phyloP scores from a whole-genome alignment of 2,329 filamentous ascomycete genomes.

The Verticillium longisporum region DNA sequence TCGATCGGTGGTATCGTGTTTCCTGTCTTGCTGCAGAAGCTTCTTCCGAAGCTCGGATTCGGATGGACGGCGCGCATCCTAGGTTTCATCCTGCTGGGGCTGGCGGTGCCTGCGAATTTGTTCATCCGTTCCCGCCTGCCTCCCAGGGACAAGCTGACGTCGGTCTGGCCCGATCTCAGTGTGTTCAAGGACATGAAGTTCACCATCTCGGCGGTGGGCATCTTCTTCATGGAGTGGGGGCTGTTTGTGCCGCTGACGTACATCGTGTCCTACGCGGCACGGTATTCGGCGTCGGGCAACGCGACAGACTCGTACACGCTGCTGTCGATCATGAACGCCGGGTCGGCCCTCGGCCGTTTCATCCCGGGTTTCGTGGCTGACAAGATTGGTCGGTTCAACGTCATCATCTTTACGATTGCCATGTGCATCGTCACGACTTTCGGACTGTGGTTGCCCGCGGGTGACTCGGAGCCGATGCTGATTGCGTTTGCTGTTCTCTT shows the following conservation, averaged over 20 bases:
- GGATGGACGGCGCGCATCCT: slow-evolving; percentile 42
- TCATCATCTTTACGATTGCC: slow-evolving; percentile 62
- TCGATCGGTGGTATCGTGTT: slow-evolving; percentile 65
- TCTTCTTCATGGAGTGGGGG: slow-evolving; percentile 66
- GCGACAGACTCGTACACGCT: slow-evolving; percentile 62
- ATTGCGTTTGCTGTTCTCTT: slow-evolving; percentile 66
- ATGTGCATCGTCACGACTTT: slow-evolving; percentile 49
- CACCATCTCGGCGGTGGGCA: slow-evolving; percentile 50
- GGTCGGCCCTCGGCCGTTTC: slow-evolving; percentile 69
- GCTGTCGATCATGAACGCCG: slow-evolving; percentile 74
- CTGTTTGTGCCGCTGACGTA: slow-evolving; percentile 71
- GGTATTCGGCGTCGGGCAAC: slow-evolving; percentile 56
- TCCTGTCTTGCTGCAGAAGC: slow-evolving; percentile 36
- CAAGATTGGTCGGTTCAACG: slow-evolving; percentile 72
- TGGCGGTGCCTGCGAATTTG: slow-evolving; percentile 39
- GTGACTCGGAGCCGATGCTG: slow-evolving; percentile 46
- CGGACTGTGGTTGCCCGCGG: slow-evolving; percentile 64
- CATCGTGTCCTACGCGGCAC: slow-evolving; percentile 63
- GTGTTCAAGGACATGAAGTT: slow-evolving; percentile 57
- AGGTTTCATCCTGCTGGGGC: slow-evolving; percentile 40
- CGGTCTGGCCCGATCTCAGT: slow-evolving; percentile 49
- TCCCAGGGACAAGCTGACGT: slow-evolving; percentile 32
- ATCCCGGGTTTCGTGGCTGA: slow-evolving; percentile 73
- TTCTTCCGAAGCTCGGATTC: slow-evolving; percentile 40
- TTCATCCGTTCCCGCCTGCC: slow-evolving; percentile 49